phyloP scores from a whole-genome alignment of 2,329 filamentous ascomycete genomes.

The Colletotrichum trifolii region DNA sequence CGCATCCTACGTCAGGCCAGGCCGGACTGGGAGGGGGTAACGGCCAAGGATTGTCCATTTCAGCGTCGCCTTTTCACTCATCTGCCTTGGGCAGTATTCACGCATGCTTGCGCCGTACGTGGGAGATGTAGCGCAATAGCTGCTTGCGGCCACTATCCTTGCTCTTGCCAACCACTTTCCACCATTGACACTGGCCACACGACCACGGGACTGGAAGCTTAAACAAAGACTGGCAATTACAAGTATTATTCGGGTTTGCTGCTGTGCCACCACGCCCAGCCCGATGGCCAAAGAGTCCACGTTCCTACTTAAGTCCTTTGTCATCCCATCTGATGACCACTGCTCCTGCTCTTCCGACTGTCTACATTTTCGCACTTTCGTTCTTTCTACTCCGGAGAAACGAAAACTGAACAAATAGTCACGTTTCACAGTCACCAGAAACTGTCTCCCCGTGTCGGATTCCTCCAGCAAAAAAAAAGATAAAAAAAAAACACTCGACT shows the following conservation, averaged over 20 bases:
- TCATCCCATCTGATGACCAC: constrained; percentile 4
- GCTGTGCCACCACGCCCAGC: constrained; percentile 1
- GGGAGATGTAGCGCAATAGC: constrained; percentile 31
- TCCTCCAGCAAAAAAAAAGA: no score
- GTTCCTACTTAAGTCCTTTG: constrained; percentile 33
- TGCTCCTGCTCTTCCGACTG: no score
- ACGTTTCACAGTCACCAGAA: no score
- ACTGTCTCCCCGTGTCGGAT: no score
- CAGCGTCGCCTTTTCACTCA: no score
- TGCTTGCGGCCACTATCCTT: constrained; percentile 33
- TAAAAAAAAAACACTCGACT: no score
- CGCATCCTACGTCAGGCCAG: constrained; percentile 26
- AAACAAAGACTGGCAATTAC: constrained; percentile 15
- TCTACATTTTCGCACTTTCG: not conserved
- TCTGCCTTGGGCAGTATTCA: no score
- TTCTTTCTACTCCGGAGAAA: not conserved
- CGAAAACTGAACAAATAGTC: not conserved
- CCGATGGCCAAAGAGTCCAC: not conserved
- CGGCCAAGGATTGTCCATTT: constrained; percentile 26
- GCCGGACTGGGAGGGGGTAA: constrained; percentile 10
- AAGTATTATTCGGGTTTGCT: not conserved
- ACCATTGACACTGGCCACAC: not conserved
- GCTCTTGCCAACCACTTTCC: not conserved
- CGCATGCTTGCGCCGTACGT: constrained; percentile 25
- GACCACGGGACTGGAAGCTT: constrained; percentile 9